Conservation (phyloP, 1,284 basidiomycete genomes). For the Microbotryum scabiosae region DNA sequence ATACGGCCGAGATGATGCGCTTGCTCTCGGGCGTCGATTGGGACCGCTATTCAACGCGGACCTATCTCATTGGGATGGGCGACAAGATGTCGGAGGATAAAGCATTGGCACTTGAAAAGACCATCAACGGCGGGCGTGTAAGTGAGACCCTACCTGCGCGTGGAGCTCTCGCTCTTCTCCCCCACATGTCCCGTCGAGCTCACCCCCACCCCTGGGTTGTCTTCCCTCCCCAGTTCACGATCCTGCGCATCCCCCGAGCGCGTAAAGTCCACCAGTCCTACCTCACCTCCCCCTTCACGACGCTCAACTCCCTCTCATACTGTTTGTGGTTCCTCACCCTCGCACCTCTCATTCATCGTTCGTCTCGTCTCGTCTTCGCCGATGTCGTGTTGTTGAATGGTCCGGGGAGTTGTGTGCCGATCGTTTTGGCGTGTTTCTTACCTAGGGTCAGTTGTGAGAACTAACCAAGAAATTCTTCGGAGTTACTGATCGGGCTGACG, state of each 20-base stretch:
- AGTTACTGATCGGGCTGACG: background rate
- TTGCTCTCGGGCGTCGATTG: slow-evolving; percentile 71
- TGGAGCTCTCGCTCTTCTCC: no score
- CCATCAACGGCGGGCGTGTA: slow-evolving; percentile 13
- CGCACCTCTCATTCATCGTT: slow-evolving; percentile 34
- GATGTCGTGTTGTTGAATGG: slow-evolving; percentile 87
- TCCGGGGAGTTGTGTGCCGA: slow-evolving; percentile 82
- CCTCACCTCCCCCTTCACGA: slow-evolving; percentile 58
- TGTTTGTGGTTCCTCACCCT: slow-evolving; percentile 45
- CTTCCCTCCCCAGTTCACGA: slow-evolving; percentile 13
- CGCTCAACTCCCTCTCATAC: slow-evolving; percentile 51
- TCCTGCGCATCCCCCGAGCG: slow-evolving; percentile 34
- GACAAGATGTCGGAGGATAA: slow-evolving; percentile 71
- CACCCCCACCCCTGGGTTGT: background rate
- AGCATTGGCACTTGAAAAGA: slow-evolving; percentile 55
- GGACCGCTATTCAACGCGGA: slow-evolving; percentile 62
- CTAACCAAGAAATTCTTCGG: background rate
- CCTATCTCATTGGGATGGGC: slow-evolving; percentile 74
- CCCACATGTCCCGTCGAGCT: background rate
- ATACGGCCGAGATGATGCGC: slow-evolving; percentile 78
- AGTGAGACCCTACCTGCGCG: background rate
- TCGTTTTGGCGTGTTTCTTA: slow-evolving; percentile 64
- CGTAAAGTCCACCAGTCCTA: slow-evolving; percentile 62
- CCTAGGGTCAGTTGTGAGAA: slow-evolving; percentile 55
- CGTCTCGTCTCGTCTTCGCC: slow-evolving; percentile 44